A percentile compares a stretch with the other conserved stretches of the same genome.
Evolutionary conservation across 2,329 filamentous ascomycete species (phyloP).

Genomic region (Penicillium decumbens): DNA sequence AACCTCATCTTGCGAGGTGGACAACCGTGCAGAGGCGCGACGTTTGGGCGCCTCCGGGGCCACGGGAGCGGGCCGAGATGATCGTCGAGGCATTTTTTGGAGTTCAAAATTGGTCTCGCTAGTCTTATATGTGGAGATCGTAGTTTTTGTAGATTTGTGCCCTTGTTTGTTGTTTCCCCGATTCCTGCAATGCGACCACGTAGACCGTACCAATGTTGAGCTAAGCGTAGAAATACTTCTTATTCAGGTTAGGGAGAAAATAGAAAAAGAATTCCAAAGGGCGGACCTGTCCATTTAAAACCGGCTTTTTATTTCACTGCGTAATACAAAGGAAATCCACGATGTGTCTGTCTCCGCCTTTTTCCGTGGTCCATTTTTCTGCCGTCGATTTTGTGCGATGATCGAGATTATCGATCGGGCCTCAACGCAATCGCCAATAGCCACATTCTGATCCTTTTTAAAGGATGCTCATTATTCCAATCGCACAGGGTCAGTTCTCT

Average conservation of each 20-base stretch:
- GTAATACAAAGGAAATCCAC: constrained; percentile 10
- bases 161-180: neutral
- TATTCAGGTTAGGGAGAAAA: neutral
- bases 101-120: neutral
- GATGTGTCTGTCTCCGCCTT: constrained; percentile 13
- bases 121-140: neutral
- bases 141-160: neutral
- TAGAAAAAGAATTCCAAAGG: constrained; percentile 1
- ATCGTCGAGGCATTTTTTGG: constrained; percentile 34
- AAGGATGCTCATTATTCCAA: constrained; percentile 58
- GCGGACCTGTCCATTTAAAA: constrained; percentile 7
- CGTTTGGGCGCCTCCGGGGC: constrained; percentile 31
- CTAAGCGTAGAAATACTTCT: neutral
- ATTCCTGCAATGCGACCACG: neutral
- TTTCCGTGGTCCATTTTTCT: neutral
- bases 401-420: neutral
- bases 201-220: neutral
- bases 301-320: constrained; percentile 13
- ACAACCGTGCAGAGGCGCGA: constrained; percentile 33
- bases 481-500: constrained; percentile 74
- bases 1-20: constrained; percentile 24
- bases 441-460: neutral
- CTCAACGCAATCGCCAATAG: constrained; percentile 3
- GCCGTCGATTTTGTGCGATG: constrained; percentile 5
- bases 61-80: constrained; percentile 36